Evolutionary conservation across 805 yeast species (phyloP), one percentile per base, ranked within the genome.

Genomic region (Suhomyces sp.): DNA sequence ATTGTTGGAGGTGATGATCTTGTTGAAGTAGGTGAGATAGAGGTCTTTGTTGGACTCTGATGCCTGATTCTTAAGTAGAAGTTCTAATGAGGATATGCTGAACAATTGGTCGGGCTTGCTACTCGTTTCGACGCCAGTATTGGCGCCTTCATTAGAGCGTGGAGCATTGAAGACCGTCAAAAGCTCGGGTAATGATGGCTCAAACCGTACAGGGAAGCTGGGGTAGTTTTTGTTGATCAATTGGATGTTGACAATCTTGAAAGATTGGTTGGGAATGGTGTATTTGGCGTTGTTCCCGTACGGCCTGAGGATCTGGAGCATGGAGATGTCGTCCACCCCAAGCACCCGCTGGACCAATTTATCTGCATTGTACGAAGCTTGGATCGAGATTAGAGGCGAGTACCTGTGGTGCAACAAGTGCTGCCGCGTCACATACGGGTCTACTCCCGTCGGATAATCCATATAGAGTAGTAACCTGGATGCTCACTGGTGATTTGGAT

Each of bases 121-220:
- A 46, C 54, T 60, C 50, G 54, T 48, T 10, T 54, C 60, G 12
- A 29, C 33, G n/a, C 33, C 33, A 9, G 33, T 29, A 6, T 8
- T 33, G 19, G 33, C 8, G 15, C 48, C 40, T 13, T 46, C 38
- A 22, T 24, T 38, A 36, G 50, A 24, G 9, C 35, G n/a, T 13
- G 47, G 36, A 22, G 50, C 48, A 19, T 48, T 42, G 31, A 24
- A 46, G 1, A 50, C 64, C n/a, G 74, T 65, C 46, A 74, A 57
- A 27, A 73, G 58, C 40, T 74, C 78, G n/a, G 74, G 73, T 26
- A 74, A 57, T 8, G 72, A 58, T 26, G 74, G 72, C 56, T 74
- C 76, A 60, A 86, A 86, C 47, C 88, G 71, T 31, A 87, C 70
- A 19, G 84, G 82, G 58, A 83, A 83, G 58, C 80, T 80, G 7